Evolutionary conservation across 2,329 filamentous ascomycete species (phyloP), one percentile per base, ranked within the genome.

Genomic region (Sclerotinia subarctica): DNA sequence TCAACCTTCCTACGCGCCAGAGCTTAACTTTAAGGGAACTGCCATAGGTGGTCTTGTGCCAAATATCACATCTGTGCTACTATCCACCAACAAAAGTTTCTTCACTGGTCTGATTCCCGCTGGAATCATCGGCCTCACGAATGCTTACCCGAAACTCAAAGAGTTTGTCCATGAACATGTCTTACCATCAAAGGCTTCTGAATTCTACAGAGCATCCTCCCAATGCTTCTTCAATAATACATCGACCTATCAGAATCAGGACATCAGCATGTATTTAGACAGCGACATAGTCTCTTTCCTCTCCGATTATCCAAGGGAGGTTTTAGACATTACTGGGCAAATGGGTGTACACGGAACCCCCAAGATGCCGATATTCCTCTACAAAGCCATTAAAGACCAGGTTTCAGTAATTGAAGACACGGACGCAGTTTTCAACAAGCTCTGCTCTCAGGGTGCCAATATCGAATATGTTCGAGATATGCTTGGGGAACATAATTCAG

Each of bases 1-100:
- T 29, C 83, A 84, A 54, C 77, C 78, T 0, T 76, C 77, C 5
- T 87, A 87, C 69, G 85, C 85, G 0, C 83, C 85, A 0, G 83
- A 86, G 51, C 74, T 87, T 6, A 75, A 78, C 2, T 78, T 87
- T 44, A 77, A 77, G 0, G 84, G 83, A 3, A 81, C 79, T 1
- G 84, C 82, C 0, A 70, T 86, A 0, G 84, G 85, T 4, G 84
- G 84, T 0, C 70, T 82, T 5, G 78, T 81, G 0, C 78, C 82
- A 0, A 81, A 83, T 35, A 72, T 81, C 13, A 77, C 76, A 1
- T 76, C 72, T 2, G 78, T 80, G 11, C 64, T 84, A 1, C 52
- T 73, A 3, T 68, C 74, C 0, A 73, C 80, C 15, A 79, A 79
- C 26, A 78, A 77, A 2, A 71, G 68, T 2, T 38, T 70, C 1